phyloP scores from a whole-genome alignment of 2,329 filamentous ascomycete genomes.

The Hirsutella thompsonii region DNA sequence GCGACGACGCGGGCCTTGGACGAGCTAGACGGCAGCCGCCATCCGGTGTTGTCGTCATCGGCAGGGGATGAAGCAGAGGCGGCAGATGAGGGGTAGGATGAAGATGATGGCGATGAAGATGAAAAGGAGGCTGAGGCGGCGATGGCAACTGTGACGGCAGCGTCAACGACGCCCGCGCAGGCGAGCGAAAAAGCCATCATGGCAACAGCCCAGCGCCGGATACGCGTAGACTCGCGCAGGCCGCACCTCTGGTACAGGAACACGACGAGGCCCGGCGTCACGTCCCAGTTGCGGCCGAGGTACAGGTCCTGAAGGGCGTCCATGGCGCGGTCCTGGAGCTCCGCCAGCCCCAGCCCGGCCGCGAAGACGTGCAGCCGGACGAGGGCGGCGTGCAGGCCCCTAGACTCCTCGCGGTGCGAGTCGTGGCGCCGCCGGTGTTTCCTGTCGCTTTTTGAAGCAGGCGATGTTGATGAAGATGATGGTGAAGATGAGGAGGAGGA shows the following conservation, averaged over 20 bases:
- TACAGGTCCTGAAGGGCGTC: slow-evolving; percentile 47
- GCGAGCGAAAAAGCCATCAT: slow-evolving; percentile 46
- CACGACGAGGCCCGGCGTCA: slow-evolving; percentile 34
- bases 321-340: slow-evolving; percentile 43
- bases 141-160: no score
- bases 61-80: no score
- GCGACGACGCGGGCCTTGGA: no score
- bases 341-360: slow-evolving; percentile 32
- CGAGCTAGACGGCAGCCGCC: slow-evolving; percentile 24
- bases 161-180: no score
- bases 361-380: slow-evolving; percentile 46
- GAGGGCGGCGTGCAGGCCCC: slow-evolving; percentile 40
- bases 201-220: slow-evolving; percentile 46
- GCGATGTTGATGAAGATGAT: no score
- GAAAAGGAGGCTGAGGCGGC: no score
- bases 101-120: no score
- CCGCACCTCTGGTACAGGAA: slow-evolving; percentile 43
- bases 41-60: no score
- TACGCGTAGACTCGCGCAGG: slow-evolving; percentile 31
- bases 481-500: no score
- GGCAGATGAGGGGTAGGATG: no score
- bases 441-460: no score
- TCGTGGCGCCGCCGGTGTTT: no score
- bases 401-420: slow-evolving; percentile 7
- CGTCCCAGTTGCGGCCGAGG: slow-evolving; percentile 44